A percentile compares a stretch with the other conserved stretches of the same genome.
phyloP scores from a whole-genome alignment of 768 basidiomycete species.

The Tylopilus sp. region DNA sequence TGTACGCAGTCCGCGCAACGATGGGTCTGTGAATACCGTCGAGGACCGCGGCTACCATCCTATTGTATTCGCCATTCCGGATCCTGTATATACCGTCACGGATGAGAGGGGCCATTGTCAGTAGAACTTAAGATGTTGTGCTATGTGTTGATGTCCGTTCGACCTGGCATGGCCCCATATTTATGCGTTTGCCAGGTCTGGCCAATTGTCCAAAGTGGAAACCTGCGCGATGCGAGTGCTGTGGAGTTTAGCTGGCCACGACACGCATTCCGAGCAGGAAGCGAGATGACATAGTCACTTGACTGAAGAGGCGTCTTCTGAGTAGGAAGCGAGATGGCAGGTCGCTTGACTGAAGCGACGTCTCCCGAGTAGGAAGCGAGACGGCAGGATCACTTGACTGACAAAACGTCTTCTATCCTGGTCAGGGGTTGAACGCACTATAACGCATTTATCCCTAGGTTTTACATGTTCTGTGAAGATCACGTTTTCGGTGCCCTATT shows the following conservation, averaged over 20 bases:
- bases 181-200: neutral
- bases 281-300: neutral
- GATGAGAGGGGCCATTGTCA: neutral
- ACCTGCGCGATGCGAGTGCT: neutral
- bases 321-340: no score
- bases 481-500: no score
- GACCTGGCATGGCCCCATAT: neutral
- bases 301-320: no score
- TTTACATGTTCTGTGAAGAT: no score
- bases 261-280: neutral
- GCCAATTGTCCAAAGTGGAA: neutral
- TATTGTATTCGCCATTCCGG: neutral
- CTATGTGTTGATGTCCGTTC: neutral
- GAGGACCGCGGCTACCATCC: neutral
- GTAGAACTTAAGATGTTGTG: neutral
- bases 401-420: no score
- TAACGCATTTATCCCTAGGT: no score
- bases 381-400: no score
- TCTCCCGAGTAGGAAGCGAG: no score
- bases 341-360: no score
- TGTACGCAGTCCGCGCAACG: no score
- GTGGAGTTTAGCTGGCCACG: no score
- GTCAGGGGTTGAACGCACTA: no score
- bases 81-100: neutral
- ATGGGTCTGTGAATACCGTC: neutral